These are phyloP conservation scores for Carex sylvatica DNA, from an alignment of 202 grass and related monocot genomes.

Conservation along the genomic window DNA sequence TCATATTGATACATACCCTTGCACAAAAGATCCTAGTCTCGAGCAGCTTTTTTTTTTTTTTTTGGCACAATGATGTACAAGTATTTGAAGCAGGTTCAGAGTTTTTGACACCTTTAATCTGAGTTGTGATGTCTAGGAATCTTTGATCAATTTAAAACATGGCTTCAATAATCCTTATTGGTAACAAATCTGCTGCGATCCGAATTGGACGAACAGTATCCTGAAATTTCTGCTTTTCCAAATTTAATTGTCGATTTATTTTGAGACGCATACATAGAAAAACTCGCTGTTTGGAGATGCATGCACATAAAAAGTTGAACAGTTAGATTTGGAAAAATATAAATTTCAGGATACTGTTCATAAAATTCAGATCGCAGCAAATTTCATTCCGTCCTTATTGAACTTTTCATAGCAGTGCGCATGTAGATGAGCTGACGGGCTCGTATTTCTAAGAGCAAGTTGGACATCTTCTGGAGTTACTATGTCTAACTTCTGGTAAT, in stretches of 20 bases:
- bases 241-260: too few relatives aligned
- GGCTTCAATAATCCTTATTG: constrained; percentile 90
- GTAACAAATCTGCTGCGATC: too few relatives aligned
- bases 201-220: too few relatives aligned
- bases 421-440: constrained; percentile 88
- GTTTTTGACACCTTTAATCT: not conserved
- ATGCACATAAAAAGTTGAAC: too few relatives aligned
- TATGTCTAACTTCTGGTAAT: constrained; percentile 76
- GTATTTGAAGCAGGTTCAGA: not conserved
- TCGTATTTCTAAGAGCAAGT: constrained; percentile 75
- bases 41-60: not conserved
- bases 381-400: too few relatives aligned
- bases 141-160: constrained; percentile 23
- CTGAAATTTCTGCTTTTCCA: too few relatives aligned
- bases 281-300: too few relatives aligned
- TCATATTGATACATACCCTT: not conserved
- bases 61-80: constrained; percentile 13
- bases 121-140: not conserved
- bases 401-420: constrained; percentile 80
- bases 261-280: too few relatives aligned
- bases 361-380: too few relatives aligned
- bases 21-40: not conserved
- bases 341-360: too few relatives aligned
- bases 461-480: constrained; percentile 52
- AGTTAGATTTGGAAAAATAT: too few relatives aligned